Evolutionary conservation across 164 flowering plant genomes (phyloP).

Genomic region (Saururus chinensis): DNA sequence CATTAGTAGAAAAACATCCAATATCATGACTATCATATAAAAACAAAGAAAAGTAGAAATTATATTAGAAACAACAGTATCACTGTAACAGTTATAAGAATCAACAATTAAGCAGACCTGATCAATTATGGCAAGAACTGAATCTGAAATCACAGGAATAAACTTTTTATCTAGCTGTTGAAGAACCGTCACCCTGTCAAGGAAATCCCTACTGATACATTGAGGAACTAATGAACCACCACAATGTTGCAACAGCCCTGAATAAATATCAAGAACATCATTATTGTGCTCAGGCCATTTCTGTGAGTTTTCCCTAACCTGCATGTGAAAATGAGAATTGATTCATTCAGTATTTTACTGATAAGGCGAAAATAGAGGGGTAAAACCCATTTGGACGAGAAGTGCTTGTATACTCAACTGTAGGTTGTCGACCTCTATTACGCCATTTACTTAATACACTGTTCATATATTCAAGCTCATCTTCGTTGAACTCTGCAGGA

Average conservation of each 20-base stretch:
- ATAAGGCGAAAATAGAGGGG: too few relatives aligned
- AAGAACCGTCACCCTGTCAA: constrained; percentile 68
- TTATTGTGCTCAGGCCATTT: constrained; percentile 16
- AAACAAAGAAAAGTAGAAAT: too few relatives aligned
- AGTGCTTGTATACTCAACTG: constrained; percentile 21
- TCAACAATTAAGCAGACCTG: constrained; percentile 44
- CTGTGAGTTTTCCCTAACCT: constrained; percentile 25
- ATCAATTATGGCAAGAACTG: constrained; percentile 66
- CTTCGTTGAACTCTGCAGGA: constrained; percentile 23
- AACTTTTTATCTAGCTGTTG: constrained; percentile 81
- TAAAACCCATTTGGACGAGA: too few relatives aligned
- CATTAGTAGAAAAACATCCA: too few relatives aligned
- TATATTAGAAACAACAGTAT: neutral
- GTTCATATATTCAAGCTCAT: constrained; percentile 18
- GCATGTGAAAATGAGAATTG: neutral
- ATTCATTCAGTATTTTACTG: neutral
- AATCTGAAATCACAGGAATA: constrained; percentile 70
- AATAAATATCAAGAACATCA: constrained; percentile 57
- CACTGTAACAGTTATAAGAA: neutral
- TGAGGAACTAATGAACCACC: constrained; percentile 68
- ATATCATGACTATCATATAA: too few relatives aligned
- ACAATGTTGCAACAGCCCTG: constrained; percentile 61
- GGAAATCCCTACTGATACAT: constrained; percentile 48
- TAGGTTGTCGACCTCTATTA: constrained; percentile 13
- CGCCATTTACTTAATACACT: constrained; percentile 46